Percentiles rank a stretch among this genome's conserved stretches.
Evolutionary conservation across 148 eudicot genomes (phyloP).

Genomic region (Fagopyrum tataricum): DNA sequence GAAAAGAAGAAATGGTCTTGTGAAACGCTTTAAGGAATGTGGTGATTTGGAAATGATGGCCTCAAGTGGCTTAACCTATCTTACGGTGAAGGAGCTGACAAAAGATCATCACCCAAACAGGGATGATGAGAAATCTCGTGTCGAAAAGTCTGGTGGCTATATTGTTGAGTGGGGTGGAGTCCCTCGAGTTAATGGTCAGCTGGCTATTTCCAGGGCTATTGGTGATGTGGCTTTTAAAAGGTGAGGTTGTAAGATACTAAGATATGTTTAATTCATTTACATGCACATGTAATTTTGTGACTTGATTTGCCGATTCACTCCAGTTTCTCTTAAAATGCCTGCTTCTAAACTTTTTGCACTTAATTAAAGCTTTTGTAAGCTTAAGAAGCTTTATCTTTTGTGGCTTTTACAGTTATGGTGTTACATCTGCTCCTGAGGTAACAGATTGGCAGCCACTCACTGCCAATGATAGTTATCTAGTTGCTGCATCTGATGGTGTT

Average conservation of each 20-base stretch:
- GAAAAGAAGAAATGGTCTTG: conserved; percentile 42
- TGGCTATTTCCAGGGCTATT: conserved; percentile 95
- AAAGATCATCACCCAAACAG: conserved; percentile 95
- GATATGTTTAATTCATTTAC: background rate
- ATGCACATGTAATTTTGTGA: background rate
- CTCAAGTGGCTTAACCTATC: conserved; percentile 46
- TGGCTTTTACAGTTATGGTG: conserved; percentile 71
- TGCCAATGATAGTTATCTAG: conserved; percentile 72
- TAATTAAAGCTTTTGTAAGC: background rate
- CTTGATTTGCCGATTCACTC: background rate
- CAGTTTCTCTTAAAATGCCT: background rate
- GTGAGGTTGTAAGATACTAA: conserved; percentile 26
- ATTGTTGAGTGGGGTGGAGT: conserved; percentile 89
- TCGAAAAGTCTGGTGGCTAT: conserved; percentile 86
- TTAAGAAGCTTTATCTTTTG: conserved; percentile 1
- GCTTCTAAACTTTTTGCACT: background rate
- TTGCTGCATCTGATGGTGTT: conserved; percentile 95
- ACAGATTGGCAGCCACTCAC: conserved; percentile 87
- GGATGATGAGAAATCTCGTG: conserved; percentile 77
- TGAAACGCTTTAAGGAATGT: conserved; percentile 44
- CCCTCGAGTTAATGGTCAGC: conserved; percentile 81
- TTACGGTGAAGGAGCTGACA: conserved; percentile 78
- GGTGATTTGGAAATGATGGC: conserved; percentile 44
- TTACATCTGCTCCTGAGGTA: conserved; percentile 85
- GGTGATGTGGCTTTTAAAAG: conserved; percentile 87